Base-by-base conservation (phyloP, 495 filamentous ascomycete species). In the Cercophora sp. region DNA sequence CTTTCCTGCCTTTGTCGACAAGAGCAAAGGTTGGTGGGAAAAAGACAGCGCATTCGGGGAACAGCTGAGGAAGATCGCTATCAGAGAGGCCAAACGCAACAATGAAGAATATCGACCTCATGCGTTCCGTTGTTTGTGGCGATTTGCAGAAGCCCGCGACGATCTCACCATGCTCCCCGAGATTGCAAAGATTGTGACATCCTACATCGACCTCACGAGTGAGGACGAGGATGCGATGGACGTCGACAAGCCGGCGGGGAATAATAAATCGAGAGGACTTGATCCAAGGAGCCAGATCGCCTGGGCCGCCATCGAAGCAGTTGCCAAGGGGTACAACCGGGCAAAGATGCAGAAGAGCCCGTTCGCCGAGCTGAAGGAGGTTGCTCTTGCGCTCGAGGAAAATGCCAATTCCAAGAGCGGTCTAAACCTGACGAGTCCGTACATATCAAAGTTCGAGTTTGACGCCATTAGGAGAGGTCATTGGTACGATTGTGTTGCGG, bases 41-140 rank as follows among this genome's bases (percentile, higher is more conserved):
- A 66, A 61, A 10, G 76, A 84, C 27, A 55, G 66, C 18, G 68
- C 71, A 22, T 62, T 77, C 42, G 67, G 69, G 13, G 68, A 64
- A 23, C 60, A 68, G 39, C 68, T 73, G 57, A 70, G 70, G 63
- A 80, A 80, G 63, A 88, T 96, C 56, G 77, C 83, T 16, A 69
- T 91, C 45, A 82, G 92, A 45, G 93, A 98, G 78, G 90, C 90
- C 8, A 95, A 90, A 72, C 83, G 93, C 13, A 88, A 88, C 56
- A 98, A 96, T 63, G 78, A 80, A 20, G 67, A 73, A 2, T 98
- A 96, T 68, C 81, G 87, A 11, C 86, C 85, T 18, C 78, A 87
- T 62, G 89, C 88, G 15, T 71, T 96, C 48, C 70, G 75, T 45
- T 84, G 80, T 34, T 71, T 97, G 9, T 90, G 87, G 52, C 77